These are phyloP conservation scores for Hypoxylon subgilvum DNA, from an alignment of 495 filamentous ascomycete genomes.

Conservation along the genomic window DNA sequence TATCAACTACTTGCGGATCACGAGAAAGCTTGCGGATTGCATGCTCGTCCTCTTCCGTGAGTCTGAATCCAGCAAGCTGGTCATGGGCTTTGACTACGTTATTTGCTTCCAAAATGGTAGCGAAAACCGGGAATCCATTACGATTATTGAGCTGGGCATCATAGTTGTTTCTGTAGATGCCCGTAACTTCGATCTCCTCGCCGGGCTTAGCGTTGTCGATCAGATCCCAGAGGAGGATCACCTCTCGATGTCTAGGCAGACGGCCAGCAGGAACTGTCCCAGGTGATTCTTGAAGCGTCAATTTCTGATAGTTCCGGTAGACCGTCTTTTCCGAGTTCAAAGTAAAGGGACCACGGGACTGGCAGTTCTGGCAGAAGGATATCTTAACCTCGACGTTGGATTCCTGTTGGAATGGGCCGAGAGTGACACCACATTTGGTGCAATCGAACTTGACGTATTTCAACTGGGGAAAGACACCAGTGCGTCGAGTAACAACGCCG, in stretches of 20 bases:
- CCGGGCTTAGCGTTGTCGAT: conserved; percentile 97
- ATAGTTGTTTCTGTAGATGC: conserved; percentile 98
- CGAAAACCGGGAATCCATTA: conserved; percentile 98
- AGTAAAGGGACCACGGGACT: conserved; percentile 93
- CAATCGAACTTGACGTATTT: conserved; percentile 99
- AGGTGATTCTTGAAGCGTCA: conserved; percentile 96
- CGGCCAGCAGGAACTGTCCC: conserved; percentile 96
- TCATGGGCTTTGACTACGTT: conserved; percentile 97
- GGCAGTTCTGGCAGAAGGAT: conserved; percentile 95
- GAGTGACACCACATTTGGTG: conserved; percentile 85
- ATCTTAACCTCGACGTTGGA: conserved; percentile 95
- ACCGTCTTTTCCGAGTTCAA: conserved; percentile 97
- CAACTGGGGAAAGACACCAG: conserved; percentile 97
- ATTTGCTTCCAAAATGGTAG: conserved; percentile 96
- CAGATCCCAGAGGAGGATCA: conserved; percentile 94
- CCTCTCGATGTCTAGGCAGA: conserved; percentile 91
- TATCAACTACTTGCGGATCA: conserved; percentile 92
- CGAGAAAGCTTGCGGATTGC: conserved; percentile 83
- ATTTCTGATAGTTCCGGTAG: conserved; percentile 98
- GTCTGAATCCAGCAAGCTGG: conserved; percentile 93
- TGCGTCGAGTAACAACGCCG: conserved; percentile 93
- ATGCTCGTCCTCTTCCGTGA: conserved; percentile 95
- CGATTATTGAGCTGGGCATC: conserved; percentile 97
- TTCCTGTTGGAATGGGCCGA: conserved; percentile 97
- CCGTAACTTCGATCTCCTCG: conserved; percentile 96